Conservation (phyloP, 352 stramenopile species). For the Pythium vanterpoolii region DNA sequence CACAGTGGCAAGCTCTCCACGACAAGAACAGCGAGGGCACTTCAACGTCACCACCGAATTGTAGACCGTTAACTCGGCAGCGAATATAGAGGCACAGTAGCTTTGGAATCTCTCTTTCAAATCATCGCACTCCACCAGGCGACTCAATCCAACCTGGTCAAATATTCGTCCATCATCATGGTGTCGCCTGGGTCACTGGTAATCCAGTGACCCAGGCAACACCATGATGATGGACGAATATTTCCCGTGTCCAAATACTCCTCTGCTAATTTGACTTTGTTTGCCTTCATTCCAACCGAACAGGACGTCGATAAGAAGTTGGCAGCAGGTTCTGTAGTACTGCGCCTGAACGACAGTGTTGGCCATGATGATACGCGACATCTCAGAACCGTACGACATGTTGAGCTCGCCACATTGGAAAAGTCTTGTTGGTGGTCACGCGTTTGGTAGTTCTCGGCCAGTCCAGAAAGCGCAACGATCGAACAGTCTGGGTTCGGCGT, state of each 20-base stretch:
- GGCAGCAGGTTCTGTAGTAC: conserved; percentile 12
- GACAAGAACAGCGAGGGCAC: conserved; percentile 2
- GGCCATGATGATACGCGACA: conserved; percentile 13
- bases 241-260: conserved; percentile 23
- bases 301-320: conserved; percentile 15
- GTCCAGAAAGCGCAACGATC: conserved; percentile 27
- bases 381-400: conserved; percentile 12
- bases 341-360: conserved; percentile 17
- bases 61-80: conserved; percentile 20
- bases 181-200: conserved; percentile 24
- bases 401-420: conserved; percentile 1
- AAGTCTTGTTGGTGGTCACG: neutral
- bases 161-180: too few species aligned
- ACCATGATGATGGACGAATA: conserved; percentile 27
- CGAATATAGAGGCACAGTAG: conserved; percentile 27
- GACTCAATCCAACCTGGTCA: conserved; percentile 28
- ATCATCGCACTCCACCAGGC: neutral
- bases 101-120: conserved; percentile 11
- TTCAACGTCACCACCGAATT: neutral
- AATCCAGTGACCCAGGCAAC: conserved; percentile 25
- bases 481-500: conserved; percentile 30
- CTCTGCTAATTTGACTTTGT: conserved; percentile 22
- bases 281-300: conserved; percentile 16
- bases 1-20: conserved; percentile 1
- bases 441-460: conserved; percentile 4